A percentile compares a stretch with the other conserved stretches of the same genome.
These are phyloP conservation scores for Entomophthora muscae DNA, from an alignment of 371 early-diverging fungal species.

Conservation along the genomic window DNA sequence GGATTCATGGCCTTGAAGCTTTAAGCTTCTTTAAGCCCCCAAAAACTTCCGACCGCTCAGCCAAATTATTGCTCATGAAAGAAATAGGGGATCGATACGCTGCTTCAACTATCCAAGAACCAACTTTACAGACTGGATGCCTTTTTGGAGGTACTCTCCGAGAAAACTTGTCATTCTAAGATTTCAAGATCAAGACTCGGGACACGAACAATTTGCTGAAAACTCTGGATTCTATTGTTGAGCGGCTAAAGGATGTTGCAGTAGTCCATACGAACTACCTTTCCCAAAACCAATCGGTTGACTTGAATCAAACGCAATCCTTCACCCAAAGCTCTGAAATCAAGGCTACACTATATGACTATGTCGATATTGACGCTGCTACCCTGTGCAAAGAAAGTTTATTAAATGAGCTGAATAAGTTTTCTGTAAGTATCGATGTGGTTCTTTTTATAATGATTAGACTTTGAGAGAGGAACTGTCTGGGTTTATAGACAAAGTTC, in stretches of 20 bases:
- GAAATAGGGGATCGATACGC: neutral
- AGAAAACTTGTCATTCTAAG: neutral
- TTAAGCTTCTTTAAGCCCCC: too few relatives aligned
- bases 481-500: neutral
- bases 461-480: neutral
- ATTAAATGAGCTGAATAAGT: neutral
- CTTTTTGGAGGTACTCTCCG: neutral
- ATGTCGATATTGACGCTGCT: conserved; percentile 6
- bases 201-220: neutral
- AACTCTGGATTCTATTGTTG: neutral
- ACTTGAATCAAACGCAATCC: neutral
- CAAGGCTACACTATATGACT: conserved; percentile 11
- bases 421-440: neutral
- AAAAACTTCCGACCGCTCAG: too few relatives aligned
- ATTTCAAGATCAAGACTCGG: neutral
- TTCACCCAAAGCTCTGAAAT: neutral
- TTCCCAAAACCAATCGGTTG: neutral
- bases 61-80: too few relatives aligned
- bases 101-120: neutral
- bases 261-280: neutral
- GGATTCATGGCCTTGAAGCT: too few relatives aligned
- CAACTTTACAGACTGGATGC: neutral
- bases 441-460: neutral
- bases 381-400: neutral
- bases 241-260: neutral